Percentiles rank a stretch among this genome's conserved stretches.
These are phyloP conservation scores for Ilyonectria mors-panacis DNA, from an alignment of 2,329 filamentous ascomycete species.

Conservation along the genomic window DNA sequence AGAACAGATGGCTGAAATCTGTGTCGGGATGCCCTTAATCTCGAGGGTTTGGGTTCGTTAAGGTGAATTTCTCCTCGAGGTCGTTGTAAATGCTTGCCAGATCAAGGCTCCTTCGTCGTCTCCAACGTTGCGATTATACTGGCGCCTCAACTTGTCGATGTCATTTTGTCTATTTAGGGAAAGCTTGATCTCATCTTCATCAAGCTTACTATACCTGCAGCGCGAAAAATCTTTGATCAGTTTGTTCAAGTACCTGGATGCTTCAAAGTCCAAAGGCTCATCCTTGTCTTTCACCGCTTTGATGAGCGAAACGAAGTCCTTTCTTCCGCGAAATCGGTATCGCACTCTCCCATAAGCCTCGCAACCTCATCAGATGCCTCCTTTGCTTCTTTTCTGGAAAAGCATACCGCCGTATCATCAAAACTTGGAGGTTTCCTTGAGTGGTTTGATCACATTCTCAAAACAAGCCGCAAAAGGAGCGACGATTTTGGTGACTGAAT, in stretches of 20 bases:
- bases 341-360: conserved; percentile 58
- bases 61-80: not conserved
- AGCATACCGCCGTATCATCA: conserved; percentile 69
- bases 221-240: conserved; percentile 67
- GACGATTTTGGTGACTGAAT: conserved; percentile 1
- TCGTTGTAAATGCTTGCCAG: not conserved
- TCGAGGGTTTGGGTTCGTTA: not conserved
- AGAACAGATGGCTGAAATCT: conserved; percentile 42
- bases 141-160: conserved; percentile 65
- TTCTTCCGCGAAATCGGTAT: conserved; percentile 55
- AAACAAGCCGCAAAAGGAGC: conserved; percentile 51
- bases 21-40: conserved; percentile 34
- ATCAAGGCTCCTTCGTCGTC: not conserved
- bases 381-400: conserved; percentile 63
- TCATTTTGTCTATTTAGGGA: conserved; percentile 71
- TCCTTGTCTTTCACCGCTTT: conserved; percentile 57
- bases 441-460: conserved; percentile 65
- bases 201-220: conserved; percentile 66
- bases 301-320: conserved; percentile 63
- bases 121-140: conserved; percentile 67
- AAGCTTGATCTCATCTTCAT: conserved; percentile 62
- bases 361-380: conserved; percentile 68
- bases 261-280: conserved; percentile 61
- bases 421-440: conserved; percentile 65
- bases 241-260: conserved; percentile 65